These are phyloP conservation scores for Teratosphaeriaceae sp. DNA, from an alignment of 2,329 filamentous ascomycete genomes.

Conservation along the genomic window DNA sequence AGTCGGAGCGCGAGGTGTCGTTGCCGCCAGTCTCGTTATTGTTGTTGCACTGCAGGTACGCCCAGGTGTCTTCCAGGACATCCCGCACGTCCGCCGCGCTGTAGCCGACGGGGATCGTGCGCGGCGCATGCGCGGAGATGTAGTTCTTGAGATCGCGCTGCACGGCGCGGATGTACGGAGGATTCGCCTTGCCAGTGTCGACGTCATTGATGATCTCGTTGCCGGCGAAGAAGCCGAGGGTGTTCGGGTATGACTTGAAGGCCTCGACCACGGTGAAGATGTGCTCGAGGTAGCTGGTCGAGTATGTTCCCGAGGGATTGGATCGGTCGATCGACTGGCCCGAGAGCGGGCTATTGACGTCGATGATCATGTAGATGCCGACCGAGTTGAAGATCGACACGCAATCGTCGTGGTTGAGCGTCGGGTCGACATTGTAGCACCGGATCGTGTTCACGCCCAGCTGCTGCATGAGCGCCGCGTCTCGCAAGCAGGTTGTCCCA, in stretches of 20 bases:
- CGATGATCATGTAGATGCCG: constrained; percentile 60
- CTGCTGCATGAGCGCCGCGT: constrained; percentile 57
- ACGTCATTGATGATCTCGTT: constrained; percentile 64
- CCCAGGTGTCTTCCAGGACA: constrained; percentile 66
- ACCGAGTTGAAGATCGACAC: constrained; percentile 59
- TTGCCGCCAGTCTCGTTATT: constrained; percentile 44
- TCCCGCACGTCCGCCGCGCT: constrained; percentile 68
- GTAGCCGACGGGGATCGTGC: constrained; percentile 61
- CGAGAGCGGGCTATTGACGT: constrained; percentile 56
- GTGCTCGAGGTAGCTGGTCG: constrained; percentile 48
- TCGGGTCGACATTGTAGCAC: constrained; percentile 57
- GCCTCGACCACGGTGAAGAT: constrained; percentile 59
- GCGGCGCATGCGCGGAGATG: constrained; percentile 51
- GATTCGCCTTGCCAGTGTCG: constrained; percentile 43
- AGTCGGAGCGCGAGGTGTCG: constrained; percentile 59
- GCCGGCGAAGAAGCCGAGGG: constrained; percentile 59
- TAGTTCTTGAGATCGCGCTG: constrained; percentile 63
- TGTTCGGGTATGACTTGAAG: constrained; percentile 61
- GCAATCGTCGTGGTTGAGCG: constrained; percentile 54
- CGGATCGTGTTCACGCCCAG: constrained; percentile 60
- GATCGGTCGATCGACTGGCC: constrained; percentile 52
- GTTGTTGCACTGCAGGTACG: constrained; percentile 63
- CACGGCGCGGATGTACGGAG: constrained; percentile 55
- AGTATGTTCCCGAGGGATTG: constrained; percentile 50
- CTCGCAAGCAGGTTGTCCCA: constrained; percentile 51